These are phyloP conservation scores for Senecio squalidus DNA, from an alignment of 140 eudicot species.

Conservation along the genomic window DNA sequence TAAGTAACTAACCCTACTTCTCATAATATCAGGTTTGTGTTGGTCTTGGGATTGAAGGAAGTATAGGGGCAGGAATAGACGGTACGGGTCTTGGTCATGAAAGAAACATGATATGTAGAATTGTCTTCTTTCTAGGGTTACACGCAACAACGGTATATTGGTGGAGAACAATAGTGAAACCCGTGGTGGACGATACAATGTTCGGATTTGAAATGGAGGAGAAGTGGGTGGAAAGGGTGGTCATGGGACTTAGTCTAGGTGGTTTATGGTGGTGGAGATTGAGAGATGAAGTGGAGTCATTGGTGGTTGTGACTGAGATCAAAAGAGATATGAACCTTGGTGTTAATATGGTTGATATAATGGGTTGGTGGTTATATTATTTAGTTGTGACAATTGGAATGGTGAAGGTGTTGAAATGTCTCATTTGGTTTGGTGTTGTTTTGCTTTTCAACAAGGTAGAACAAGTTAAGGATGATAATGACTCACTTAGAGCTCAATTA, in stretches of 20 bases:
- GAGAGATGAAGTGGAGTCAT: conserved; percentile 68
- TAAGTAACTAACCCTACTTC: not conserved
- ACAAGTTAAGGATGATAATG: conserved; percentile 13
- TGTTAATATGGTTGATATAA: conserved; percentile 39
- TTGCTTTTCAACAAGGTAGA: conserved; percentile 35
- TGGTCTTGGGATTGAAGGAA: conserved; percentile 82
- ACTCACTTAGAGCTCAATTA: conserved; percentile 33
- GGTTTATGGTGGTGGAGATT: conserved; percentile 81
- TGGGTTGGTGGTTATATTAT: conserved; percentile 90
- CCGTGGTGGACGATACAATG: conserved; percentile 82
- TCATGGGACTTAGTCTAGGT: conserved; percentile 54
- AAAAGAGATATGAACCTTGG: conserved; percentile 35
- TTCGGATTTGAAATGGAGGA: conserved; percentile 45
- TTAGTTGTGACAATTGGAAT: conserved; percentile 68
- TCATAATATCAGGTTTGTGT: conserved; percentile 37
- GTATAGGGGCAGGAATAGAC: conserved; percentile 59
- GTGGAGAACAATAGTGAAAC: conserved; percentile 62
- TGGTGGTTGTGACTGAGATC: conserved; percentile 52
- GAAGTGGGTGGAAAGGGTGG: conserved; percentile 70
- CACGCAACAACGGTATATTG: conserved; percentile 61
- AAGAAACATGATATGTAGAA: conserved; percentile 25
- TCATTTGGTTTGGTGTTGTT: conserved; percentile 39
- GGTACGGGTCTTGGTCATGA: conserved; percentile 50
- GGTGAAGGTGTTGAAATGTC: conserved; percentile 53
- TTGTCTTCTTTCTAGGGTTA: conserved; percentile 59